These are phyloP conservation scores for bread wheat (Triticum aestivum) DNA, from an alignment of 176 grass and related monocot genomes.

Conservation along the genomic window DNA sequence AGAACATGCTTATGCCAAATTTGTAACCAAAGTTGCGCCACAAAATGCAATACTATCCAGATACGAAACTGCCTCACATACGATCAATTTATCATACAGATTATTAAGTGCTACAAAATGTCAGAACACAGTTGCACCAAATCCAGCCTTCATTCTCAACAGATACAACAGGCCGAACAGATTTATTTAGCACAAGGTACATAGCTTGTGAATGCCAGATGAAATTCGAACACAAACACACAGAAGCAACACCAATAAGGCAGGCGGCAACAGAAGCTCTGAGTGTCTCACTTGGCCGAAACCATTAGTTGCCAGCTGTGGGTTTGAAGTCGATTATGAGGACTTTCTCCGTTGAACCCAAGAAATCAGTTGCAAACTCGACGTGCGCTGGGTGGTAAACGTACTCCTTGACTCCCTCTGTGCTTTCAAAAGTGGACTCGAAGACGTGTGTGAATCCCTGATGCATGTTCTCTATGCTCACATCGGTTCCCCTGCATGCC, in stretches of 20 bases:
- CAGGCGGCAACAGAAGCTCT: neutral
- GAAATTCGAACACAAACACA: neutral
- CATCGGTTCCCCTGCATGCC: constrained; percentile 68
- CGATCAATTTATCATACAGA: too few relatives aligned
- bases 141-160: neutral
- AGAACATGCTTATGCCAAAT: too few relatives aligned
- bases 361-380: constrained; percentile 53
- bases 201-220: neutral
- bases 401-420: constrained; percentile 71
- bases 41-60: too few relatives aligned
- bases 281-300: neutral
- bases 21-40: too few relatives aligned
- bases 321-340: constrained; percentile 74
- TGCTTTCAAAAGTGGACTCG: constrained; percentile 76
- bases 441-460: constrained; percentile 91
- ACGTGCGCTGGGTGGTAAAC: constrained; percentile 73
- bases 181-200: constrained; percentile 3
- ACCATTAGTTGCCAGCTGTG: constrained; percentile 1
- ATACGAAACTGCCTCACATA: too few relatives aligned
- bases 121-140: neutral
- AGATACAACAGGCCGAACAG: neutral
- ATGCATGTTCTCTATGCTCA: constrained; percentile 92
- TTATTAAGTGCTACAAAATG: neutral
- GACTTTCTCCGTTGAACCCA: constrained; percentile 56
- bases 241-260: neutral